Evolutionary conservation across 169 alveolate species (phyloP).

Genomic region (Cryptosporidium sp.): DNA sequence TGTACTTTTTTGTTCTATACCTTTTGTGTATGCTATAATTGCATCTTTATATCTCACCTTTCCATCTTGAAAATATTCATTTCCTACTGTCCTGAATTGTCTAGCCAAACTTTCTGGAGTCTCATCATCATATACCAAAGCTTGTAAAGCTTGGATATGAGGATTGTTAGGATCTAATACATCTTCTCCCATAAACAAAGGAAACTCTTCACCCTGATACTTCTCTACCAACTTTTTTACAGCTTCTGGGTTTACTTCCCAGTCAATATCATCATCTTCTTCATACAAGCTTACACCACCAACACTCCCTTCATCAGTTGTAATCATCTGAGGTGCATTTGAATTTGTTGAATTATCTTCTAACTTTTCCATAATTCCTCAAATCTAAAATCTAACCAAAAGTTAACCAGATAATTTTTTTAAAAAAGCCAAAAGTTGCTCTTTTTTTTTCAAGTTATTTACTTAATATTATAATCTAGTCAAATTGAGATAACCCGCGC

Average conservation of each 20-base stretch:
- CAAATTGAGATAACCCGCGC: not conserved
- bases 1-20: conserved; percentile 68
- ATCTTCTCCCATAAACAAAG: conserved; percentile 78
- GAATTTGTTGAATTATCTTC: not conserved
- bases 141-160: conserved; percentile 78
- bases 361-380: not conserved
- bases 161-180: conserved; percentile 66
- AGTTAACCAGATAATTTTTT: no score
- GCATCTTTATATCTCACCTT: conserved; percentile 39
- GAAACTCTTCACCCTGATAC: conserved; percentile 74
- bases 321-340: not conserved
- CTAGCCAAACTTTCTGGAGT: conserved; percentile 77
- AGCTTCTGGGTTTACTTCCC: conserved; percentile 78
- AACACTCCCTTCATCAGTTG: not conserved
- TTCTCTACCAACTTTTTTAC: conserved; percentile 64
- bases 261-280: conserved; percentile 76
- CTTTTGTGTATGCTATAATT: conserved; percentile 49
- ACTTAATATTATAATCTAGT: not conserved
- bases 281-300: conserved; percentile 5
- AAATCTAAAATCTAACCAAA: no score
- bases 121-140: conserved; percentile 77
- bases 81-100: conserved; percentile 43
- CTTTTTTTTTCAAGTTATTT: no score
- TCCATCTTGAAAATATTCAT: conserved; percentile 74
- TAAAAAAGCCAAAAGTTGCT: no score